Base-by-base conservation (phyloP, 371 early-diverging fungal species). In the Mucor plumbeus region DNA sequence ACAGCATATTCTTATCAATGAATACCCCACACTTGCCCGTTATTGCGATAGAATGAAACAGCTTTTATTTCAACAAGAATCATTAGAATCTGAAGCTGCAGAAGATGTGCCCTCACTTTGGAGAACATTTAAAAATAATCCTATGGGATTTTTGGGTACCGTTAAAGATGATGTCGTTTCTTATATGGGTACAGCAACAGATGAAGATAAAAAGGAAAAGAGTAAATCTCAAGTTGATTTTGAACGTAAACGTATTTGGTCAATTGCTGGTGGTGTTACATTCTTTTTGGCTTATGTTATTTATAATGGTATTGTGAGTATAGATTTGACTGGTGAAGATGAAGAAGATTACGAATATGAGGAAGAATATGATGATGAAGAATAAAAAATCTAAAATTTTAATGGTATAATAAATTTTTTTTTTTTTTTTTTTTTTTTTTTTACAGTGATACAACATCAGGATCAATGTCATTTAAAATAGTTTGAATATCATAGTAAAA, bases 211-310 rank as follows among this genome's bases (percentile, higher is more conserved):
- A n/a, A 79, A 78, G 63, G 76, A 81, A 66, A 84, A 79, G 70
- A 79, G 82, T 13, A 61, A 77, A 54, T 76, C 82, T 41, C 84
- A 89, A 66, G 61, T 77, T 7, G 86, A 89, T 47, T 89, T 89
- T 73, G 84, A 87, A 69, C 72, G 84, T 65, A 89, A 87, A 62
- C 74, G 89, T 58, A 72, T 85, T 50, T 85, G 85, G 78, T 82
- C 87, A 14, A 80, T 89, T 65, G 79, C 84, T 3, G 86, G 86
- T 55, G 89, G 85, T 3, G 69, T 85, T 35, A 79, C 82, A 2
- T 80, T 85, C 53, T 77, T 89, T 65, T 64, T 83, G 19, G 83
- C 80, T 2, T 85, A 86, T 73, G 71, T 86, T 13, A 82, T 87
- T 41, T 71, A 83, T 35, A 87, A 88, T 63, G 87, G 87, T 33